Percentiles rank a stretch among this genome's conserved stretches.
Conservation (phyloP, 2,329 filamentous ascomycete species). For the Venturiaceae sp. region DNA sequence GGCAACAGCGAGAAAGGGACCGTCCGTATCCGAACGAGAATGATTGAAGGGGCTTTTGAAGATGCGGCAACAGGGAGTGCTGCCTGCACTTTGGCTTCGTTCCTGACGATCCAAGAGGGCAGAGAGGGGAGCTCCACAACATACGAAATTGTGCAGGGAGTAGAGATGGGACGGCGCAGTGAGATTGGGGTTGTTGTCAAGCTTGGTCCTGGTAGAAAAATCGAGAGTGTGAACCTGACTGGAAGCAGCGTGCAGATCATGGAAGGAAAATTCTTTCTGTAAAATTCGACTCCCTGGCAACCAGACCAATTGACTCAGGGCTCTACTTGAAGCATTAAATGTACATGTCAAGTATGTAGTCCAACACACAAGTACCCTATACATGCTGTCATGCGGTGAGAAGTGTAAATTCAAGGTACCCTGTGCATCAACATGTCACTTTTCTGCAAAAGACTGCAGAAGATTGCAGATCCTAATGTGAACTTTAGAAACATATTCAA, state of each 20-base stretch:
- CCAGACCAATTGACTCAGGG: not conserved
- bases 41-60: constrained; percentile 39
- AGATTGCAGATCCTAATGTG: not conserved
- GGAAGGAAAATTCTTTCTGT: constrained; percentile 19
- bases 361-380: not conserved
- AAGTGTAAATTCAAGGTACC: no score
- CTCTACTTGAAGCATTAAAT: not conserved
- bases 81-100: constrained; percentile 35
- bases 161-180: constrained; percentile 42
- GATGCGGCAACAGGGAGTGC: constrained; percentile 43
- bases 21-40: constrained; percentile 43
- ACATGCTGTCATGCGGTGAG: not conserved
- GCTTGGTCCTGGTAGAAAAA: constrained; percentile 24
- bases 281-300: not conserved
- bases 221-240: constrained; percentile 32
- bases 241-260: constrained; percentile 34
- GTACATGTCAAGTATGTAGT: not conserved
- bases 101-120: constrained; percentile 32
- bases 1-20: constrained; percentile 19
- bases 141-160: constrained; percentile 37
- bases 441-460: not conserved
- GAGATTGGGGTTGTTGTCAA: constrained; percentile 37
- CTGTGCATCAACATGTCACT: no score
- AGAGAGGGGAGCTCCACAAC: constrained; percentile 20
- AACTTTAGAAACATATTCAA: not conserved